phyloP scores from a whole-genome alignment of 2,329 filamentous ascomycete species.

The Paraphoma sp. region DNA sequence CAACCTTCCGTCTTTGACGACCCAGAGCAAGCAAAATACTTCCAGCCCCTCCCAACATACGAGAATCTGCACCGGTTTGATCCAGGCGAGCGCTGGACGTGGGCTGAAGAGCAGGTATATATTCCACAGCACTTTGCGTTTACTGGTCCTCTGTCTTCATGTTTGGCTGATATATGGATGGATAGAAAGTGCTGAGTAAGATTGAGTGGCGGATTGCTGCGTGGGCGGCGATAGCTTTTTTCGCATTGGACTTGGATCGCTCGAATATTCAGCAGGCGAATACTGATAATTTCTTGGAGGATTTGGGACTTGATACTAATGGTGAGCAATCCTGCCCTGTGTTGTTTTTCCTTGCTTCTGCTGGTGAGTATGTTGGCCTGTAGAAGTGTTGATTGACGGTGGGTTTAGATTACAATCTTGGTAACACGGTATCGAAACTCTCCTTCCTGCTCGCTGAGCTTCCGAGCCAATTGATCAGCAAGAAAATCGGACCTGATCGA shows the following conservation, averaged over 20 bases:
- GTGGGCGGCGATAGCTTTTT: conserved; percentile 60
- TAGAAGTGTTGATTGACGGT: neutral
- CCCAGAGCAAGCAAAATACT: conserved; percentile 17
- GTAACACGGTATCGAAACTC: conserved; percentile 68
- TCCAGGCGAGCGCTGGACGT: conserved; percentile 59
- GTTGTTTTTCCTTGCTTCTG: neutral
- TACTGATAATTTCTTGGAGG: conserved; percentile 32
- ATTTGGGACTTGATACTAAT: conserved; percentile 27
- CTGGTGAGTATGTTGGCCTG: neutral
- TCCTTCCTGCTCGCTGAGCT: conserved; percentile 72
- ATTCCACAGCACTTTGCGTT: neutral
- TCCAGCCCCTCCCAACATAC: conserved; percentile 57
- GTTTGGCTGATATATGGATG: neutral
- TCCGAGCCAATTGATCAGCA: conserved; percentile 52
- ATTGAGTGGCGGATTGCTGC: conserved; percentile 55
- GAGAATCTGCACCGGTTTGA: conserved; percentile 65
- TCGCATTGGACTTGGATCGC: conserved; percentile 57
- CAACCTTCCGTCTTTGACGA: conserved; percentile 20
- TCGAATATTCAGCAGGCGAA: conserved; percentile 45
- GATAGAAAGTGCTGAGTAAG: conserved; percentile 30
- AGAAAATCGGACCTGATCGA: conserved; percentile 48
- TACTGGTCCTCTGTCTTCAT: too few species aligned
- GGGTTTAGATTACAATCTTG: conserved; percentile 28
- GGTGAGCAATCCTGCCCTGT: conserved; percentile 14
- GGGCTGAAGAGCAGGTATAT: conserved; percentile 58